Percentiles rank a stretch among this genome's conserved stretches.
Conservation (phyloP, 345 rosid species). For the Clausena lansium region DNA sequence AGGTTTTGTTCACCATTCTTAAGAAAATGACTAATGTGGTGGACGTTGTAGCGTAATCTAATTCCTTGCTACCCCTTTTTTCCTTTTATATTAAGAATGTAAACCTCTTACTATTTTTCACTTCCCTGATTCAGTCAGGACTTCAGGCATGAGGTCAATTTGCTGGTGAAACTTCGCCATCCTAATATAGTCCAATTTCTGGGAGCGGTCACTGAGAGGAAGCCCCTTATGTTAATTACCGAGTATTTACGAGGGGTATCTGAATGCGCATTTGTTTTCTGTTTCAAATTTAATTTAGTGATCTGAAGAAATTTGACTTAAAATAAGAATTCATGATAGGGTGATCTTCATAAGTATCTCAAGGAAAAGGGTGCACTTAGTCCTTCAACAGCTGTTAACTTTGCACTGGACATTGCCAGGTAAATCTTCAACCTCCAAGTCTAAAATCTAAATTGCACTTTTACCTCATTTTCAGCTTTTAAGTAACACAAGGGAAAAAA, state of each 20-base stretch:
- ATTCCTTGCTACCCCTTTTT: not conserved
- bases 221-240: slow-evolving; percentile 98
- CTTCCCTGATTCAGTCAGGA: slow-evolving; percentile 72
- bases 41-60: slow-evolving; percentile 9
- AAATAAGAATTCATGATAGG: slow-evolving; percentile 43
- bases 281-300: slow-evolving; percentile 8
- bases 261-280: slow-evolving; percentile 18
- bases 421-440: not conserved
- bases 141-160: slow-evolving; percentile 97
- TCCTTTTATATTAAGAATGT: not conserved
- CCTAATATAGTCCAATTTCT: slow-evolving; percentile 98
- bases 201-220: slow-evolving; percentile 97
- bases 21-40: slow-evolving; percentile 14
- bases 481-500: not conserved
- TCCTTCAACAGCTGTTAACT: slow-evolving; percentile 84
- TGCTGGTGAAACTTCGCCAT: slow-evolving; percentile 98
- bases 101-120: slow-evolving; percentile 16
- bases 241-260: slow-evolving; percentile 94
- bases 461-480: not conserved
- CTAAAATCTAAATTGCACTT: not conserved
- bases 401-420: slow-evolving; percentile 98
- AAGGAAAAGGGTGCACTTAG: slow-evolving; percentile 90
- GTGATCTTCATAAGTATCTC: slow-evolving; percentile 96
- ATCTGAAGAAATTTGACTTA: slow-evolving; percentile 4
- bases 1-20: not conserved